Percentiles rank a stretch among this genome's conserved stretches.
Conservation (phyloP, 1,139 yeast genomes). For the Trichomonascaceae sp. region DNA sequence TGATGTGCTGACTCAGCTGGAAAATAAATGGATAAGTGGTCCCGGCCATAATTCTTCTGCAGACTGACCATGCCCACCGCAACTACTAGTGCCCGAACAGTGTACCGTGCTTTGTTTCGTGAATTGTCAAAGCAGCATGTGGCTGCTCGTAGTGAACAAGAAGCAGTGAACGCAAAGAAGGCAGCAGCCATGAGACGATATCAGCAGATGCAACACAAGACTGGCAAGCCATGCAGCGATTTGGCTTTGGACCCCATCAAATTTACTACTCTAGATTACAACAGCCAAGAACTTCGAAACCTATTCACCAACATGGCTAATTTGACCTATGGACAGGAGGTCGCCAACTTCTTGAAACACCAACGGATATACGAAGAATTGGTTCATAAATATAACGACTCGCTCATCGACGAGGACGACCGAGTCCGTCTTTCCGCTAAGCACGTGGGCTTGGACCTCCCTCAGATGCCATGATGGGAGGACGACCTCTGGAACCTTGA, state of each 20-base stretch:
- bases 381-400: conserved; percentile 73
- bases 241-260: conserved; percentile 2
- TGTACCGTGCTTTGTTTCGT: conserved; percentile 19
- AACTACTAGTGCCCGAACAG: conserved; percentile 9
- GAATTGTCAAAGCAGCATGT: conserved; percentile 22
- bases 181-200: conserved; percentile 15
- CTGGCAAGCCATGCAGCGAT: conserved; percentile 2
- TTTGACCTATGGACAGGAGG: conserved; percentile 33
- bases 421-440: conserved; percentile 69
- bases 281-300: conserved; percentile 12
- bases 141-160: conserved; percentile 18
- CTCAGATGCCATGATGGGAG: conserved; percentile 23
- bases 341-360: conserved; percentile 44
- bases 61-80: too few species aligned
- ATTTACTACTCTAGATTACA: conserved; percentile 7
- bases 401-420: conserved; percentile 64
- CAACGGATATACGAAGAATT: conserved; percentile 72
- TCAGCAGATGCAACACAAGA: conserved; percentile 10
- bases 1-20: too few species aligned
- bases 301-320: conserved; percentile 7
- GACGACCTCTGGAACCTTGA: too few species aligned
- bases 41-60: too few species aligned
- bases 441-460: conserved; percentile 67
- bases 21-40: too few species aligned
- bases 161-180: conserved; percentile 13